Conservation (phyloP, 2,329 filamentous ascomycete genomes). For the Penicillium psychrosexuale region DNA sequence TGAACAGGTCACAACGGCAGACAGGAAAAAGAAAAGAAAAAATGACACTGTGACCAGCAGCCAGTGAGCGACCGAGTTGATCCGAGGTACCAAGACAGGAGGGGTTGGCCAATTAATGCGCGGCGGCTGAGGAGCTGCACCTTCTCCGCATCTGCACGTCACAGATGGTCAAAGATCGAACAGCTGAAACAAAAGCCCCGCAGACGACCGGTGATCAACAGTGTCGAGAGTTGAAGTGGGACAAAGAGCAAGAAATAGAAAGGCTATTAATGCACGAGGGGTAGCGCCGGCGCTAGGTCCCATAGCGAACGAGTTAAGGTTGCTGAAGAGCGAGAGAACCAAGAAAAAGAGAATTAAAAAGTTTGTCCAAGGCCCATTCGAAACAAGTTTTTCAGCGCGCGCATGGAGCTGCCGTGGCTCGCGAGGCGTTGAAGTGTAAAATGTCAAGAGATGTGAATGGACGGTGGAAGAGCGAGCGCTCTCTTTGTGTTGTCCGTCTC, state of each 20-base stretch:
- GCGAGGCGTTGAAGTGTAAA: not conserved
- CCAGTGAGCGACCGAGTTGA: conserved; percentile 10
- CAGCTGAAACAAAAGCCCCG: conserved; percentile 8
- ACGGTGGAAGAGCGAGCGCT: not conserved
- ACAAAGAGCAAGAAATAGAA: conserved; percentile 11
- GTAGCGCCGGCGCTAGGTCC: conserved; percentile 20
- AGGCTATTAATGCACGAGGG: conserved; percentile 18
- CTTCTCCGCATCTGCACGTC: conserved; percentile 23
- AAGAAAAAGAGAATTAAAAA: not conserved
- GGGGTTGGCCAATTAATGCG: conserved; percentile 14
- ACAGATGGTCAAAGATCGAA: conserved; percentile 1
- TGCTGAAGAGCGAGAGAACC: conserved; percentile 5
- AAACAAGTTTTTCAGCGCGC: not conserved
- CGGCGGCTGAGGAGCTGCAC: conserved; percentile 2
- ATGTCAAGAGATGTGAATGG: conserved; percentile 1
- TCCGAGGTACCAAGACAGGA: conserved; percentile 2
- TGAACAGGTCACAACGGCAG: conserved; percentile 16
- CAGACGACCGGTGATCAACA: not conserved
- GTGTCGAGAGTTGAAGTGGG: conserved; percentile 6
- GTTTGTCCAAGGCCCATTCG: not conserved
- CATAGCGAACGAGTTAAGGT: conserved; percentile 8
- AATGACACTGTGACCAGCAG: conserved; percentile 8
- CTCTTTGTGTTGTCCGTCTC: conserved; percentile 4
- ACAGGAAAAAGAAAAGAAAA: conserved; percentile 8
- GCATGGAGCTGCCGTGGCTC: not conserved